Evolutionary conservation across 75 land plant genomes (phyloP), one percentile per base, ranked within the genome.

Genomic region (Azolla pinnata): DNA sequence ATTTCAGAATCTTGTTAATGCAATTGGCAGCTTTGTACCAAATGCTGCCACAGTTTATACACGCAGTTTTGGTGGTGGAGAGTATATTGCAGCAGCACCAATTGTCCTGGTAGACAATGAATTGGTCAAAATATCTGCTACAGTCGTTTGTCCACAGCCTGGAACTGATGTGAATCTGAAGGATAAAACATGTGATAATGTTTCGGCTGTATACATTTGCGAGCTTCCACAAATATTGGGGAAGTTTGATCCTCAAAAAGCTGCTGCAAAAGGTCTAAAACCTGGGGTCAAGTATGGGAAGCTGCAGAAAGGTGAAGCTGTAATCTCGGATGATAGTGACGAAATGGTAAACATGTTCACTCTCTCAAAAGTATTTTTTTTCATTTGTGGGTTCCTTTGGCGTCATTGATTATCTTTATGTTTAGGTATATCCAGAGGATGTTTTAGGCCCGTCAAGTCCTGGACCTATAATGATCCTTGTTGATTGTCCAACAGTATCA

Each of bases 201-300:
- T 76, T 42, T 72, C 98, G 55, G 98, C 89, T 0, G 65, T 89
- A 24, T 93, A 93, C 72, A 72, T 80, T 1, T 93, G 96, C 75
- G 98, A 93, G 65, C 69, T 93, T 38, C 87, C 98, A 64, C 96
- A 93, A 60, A 76, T 93, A 38, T 76, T 69, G 45, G 98, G 98
- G 50, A 86, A 83, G 57, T 93, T 93, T 71, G 90, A 93, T 56
- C 90, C 95, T 23, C 60, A 29, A 42, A 93, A 93, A 59, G 98
- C 98, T 47, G 58, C 1, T 24, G 81, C 84, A 31, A 80, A 86
- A 52, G 90, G 90, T 1, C 56, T 77, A 4, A 81, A 61, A 45
- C 81, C 90, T 59, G 98, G 98, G 4, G 87, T 83, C 27, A 90
- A 93, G 32, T 89, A 86, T 75, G 76, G 90, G 30, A 71, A 73